A percentile compares a stretch with the other conserved stretches of the same genome.
These are phyloP conservation scores for Magnusiomyces tetraspermus DNA, from an alignment of 1,139 yeast species.

Conservation along the genomic window DNA sequence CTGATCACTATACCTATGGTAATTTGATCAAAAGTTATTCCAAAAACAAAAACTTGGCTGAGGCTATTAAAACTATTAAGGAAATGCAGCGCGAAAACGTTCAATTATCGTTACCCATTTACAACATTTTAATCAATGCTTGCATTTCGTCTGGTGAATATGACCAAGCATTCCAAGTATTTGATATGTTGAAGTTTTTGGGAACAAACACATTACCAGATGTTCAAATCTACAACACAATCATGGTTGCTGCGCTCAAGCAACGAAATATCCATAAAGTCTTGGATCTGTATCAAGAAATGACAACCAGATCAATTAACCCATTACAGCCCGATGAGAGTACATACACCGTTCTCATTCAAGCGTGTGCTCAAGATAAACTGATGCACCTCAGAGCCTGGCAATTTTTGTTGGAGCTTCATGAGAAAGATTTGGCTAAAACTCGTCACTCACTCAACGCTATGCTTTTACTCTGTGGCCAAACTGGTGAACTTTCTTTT, in stretches of 20 bases:
- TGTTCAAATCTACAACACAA: slow-evolving; percentile 54
- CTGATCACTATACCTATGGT: slow-evolving; percentile 37
- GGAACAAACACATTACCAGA: slow-evolving; percentile 60
- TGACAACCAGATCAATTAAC: slow-evolving; percentile 36
- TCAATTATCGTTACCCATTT: slow-evolving; percentile 48
- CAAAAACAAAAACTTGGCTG: slow-evolving; percentile 30
- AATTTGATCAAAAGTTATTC: slow-evolving; percentile 37
- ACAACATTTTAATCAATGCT: slow-evolving; percentile 56
- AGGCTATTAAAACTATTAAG: slow-evolving; percentile 30
- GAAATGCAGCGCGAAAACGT: slow-evolving; percentile 45
- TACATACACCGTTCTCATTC: slow-evolving; percentile 57
- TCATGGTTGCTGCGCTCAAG: slow-evolving; percentile 57
- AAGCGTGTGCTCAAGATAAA: slow-evolving; percentile 56
- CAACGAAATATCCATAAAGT: slow-evolving; percentile 61
- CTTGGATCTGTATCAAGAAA: slow-evolving; percentile 65
- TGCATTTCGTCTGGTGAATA: slow-evolving; percentile 48
- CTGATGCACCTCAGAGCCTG: slow-evolving; percentile 54
- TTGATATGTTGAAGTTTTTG: slow-evolving; percentile 78
- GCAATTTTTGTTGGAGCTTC: slow-evolving; percentile 64
- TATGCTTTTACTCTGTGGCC: slow-evolving; percentile 64
- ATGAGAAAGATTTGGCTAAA: slow-evolving; percentile 39
- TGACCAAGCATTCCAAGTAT: slow-evolving; percentile 56
- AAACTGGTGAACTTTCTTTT: slow-evolving; percentile 69
- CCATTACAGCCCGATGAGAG: slow-evolving; percentile 39
- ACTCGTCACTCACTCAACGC: slow-evolving; percentile 49